phyloP scores from a whole-genome alignment of 345 rosid genomes.

The Salix udensis region DNA sequence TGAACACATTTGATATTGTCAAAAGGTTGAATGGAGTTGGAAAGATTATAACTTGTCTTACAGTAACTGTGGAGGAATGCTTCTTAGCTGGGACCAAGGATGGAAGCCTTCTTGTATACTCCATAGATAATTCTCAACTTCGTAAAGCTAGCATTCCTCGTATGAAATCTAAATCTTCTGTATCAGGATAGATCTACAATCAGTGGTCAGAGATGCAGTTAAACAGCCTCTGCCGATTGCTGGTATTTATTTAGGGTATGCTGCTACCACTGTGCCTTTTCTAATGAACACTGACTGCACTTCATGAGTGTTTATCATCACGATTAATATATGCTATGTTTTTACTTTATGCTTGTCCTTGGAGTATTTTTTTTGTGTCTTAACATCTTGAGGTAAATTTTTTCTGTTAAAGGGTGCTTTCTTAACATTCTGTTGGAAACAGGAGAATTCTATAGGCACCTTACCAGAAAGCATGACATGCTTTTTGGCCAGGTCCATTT shows the following conservation, averaged over 20 bases:
- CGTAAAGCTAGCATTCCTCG: slow-evolving; percentile 46
- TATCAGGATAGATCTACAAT: slow-evolving; percentile 30
- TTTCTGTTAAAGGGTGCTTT: no score
- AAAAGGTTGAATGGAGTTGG: slow-evolving; percentile 71
- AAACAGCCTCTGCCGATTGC: slow-evolving; percentile 7
- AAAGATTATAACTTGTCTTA: slow-evolving; percentile 69
- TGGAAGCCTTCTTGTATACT: slow-evolving; percentile 85
- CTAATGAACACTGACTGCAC: neutral
- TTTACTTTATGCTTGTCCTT: neutral
- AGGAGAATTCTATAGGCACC: no score
- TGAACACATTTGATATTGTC: slow-evolving; percentile 83
- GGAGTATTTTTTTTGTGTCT: neutral
- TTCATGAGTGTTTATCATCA: neutral
- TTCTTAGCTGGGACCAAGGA: slow-evolving; percentile 95
- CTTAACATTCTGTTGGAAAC: no score
- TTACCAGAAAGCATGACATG: no score
- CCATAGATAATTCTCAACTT: slow-evolving; percentile 75
- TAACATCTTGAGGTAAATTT: no score
- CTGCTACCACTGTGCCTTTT: slow-evolving; percentile 2
- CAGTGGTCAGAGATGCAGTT: slow-evolving; percentile 8
- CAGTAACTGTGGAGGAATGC: slow-evolving; percentile 86
- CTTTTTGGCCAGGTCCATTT: no score
- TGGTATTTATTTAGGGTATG: slow-evolving; percentile 28
- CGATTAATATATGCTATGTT: neutral
- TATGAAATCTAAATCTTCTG: slow-evolving; percentile 45